phyloP scores from a whole-genome alignment of 192 early-diverging fungal genomes.

The Backusella circina region DNA sequence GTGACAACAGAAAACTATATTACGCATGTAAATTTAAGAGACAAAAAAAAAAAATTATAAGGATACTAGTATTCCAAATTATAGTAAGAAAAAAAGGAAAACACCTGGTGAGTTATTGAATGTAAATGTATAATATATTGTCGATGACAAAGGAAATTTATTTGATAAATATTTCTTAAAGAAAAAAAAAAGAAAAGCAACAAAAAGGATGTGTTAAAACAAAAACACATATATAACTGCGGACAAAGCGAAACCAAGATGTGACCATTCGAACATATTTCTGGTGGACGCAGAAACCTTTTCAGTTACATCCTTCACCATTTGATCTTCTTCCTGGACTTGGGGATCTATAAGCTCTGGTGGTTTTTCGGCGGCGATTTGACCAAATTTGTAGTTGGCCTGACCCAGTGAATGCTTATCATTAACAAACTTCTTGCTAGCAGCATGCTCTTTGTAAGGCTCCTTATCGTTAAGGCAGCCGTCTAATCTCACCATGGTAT shows the following conservation, averaged over 20 bases:
- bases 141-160: background rate
- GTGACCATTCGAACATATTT: background rate
- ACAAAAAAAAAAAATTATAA: background rate
- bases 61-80: background rate
- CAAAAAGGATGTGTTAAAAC: background rate
- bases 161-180: background rate
- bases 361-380: conserved; percentile 31
- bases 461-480: conserved; percentile 46
- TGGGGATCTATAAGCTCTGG: background rate
- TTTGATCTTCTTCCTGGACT: background rate
- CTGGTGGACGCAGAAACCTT: background rate
- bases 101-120: background rate
- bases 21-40: background rate
- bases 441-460: conserved; percentile 41
- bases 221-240: background rate
- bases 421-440: conserved; percentile 32
- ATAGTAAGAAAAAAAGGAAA: background rate
- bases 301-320: background rate
- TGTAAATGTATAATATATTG: background rate
- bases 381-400: conserved; percentile 41
- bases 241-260: background rate
- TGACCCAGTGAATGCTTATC: conserved; percentile 46
- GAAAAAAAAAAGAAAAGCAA: background rate
- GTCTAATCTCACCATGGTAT: conserved; percentile 51
- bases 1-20: background rate